A percentile compares a stretch with the other conserved stretches of the same genome.
These are phyloP conservation scores for Candida dajiaensis DNA, from an alignment of 805 yeast species.

Conservation along the genomic window DNA sequence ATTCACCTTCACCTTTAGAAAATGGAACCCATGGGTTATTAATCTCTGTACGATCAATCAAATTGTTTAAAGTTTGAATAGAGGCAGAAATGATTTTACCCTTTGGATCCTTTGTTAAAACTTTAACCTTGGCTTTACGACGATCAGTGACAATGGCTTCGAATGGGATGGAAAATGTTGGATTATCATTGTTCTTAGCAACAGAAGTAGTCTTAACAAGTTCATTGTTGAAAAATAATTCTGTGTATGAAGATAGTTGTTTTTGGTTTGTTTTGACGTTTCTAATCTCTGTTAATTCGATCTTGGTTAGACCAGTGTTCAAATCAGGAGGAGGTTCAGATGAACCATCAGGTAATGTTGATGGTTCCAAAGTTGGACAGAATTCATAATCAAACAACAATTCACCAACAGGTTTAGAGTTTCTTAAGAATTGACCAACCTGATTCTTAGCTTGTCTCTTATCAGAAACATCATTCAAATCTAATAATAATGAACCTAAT, in stretches of 20 bases:
- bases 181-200: slow-evolving; percentile 55
- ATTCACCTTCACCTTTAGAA: slow-evolving; percentile 63
- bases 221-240: slow-evolving; percentile 61
- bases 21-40: slow-evolving; percentile 76
- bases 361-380: slow-evolving; percentile 64
- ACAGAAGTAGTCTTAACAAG: slow-evolving; percentile 50
- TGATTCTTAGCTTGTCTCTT: slow-evolving; percentile 44
- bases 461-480: slow-evolving; percentile 58
- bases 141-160: slow-evolving; percentile 73
- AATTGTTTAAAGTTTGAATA: slow-evolving; percentile 50
- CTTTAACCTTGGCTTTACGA: slow-evolving; percentile 60
- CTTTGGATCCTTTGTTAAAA: slow-evolving; percentile 59
- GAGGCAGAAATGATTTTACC: slow-evolving; percentile 55
- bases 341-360: slow-evolving; percentile 70
- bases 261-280: slow-evolving; percentile 33
- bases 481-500: slow-evolving; percentile 72
- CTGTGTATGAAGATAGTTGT: slow-evolving; percentile 61
- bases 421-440: slow-evolving; percentile 59
- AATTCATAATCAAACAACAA: slow-evolving; percentile 64
- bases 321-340: slow-evolving; percentile 82
- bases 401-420: slow-evolving; percentile 78
- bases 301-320: slow-evolving; percentile 84
- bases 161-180: slow-evolving; percentile 55
- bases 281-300: slow-evolving; percentile 63
- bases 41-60: slow-evolving; percentile 69